Percentiles rank a stretch among this genome's conserved stretches.
Conservation (phyloP, 192 early-diverging fungal genomes). For the Backusella psychrophila region DNA sequence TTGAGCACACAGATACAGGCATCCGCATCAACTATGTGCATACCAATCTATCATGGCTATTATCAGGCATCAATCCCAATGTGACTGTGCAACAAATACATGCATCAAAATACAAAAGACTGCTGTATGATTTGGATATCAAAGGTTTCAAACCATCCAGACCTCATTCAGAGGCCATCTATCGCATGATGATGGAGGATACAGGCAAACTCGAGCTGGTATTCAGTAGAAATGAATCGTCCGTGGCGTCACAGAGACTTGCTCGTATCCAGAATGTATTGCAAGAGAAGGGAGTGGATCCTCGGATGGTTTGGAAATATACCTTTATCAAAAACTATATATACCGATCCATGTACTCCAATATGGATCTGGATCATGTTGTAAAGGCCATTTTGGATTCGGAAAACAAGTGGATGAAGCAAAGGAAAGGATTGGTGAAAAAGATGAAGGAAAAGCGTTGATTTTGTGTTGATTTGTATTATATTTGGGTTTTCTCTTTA, state of each 20-base stretch:
- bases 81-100: neutral
- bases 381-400: neutral
- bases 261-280: neutral
- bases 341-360: neutral
- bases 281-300: neutral
- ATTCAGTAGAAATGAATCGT: neutral
- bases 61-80: neutral
- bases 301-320: neutral
- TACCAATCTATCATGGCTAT: neutral
- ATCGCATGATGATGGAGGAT: neutral
- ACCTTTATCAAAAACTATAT: neutral
- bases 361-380: neutral
- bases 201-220: neutral
- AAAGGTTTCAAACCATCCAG: neutral
- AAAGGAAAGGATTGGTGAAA: neutral
- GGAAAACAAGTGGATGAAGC: neutral
- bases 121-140: neutral
- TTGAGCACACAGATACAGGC: neutral
- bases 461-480: neutral
- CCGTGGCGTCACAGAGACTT: neutral
- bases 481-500: neutral
- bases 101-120: neutral
- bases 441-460: neutral
- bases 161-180: neutral
- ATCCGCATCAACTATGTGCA: neutral